phyloP scores from a whole-genome alignment of 768 basidiomycete genomes.

The Rhizopogon roseolus region DNA sequence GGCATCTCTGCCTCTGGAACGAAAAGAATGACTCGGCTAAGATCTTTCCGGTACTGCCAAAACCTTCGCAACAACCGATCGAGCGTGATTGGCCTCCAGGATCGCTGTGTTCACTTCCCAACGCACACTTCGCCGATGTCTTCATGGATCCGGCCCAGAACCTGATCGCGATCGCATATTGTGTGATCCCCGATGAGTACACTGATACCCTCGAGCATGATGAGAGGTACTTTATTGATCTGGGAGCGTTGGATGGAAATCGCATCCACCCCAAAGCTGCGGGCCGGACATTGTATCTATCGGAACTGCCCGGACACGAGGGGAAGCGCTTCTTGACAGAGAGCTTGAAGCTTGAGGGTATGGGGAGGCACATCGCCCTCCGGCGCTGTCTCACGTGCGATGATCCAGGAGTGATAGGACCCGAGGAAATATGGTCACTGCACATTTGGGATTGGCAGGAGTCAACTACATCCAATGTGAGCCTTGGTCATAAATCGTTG shows the following conservation, averaged over 20 bases:
- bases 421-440: too few relatives aligned
- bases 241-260: not conserved
- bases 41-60: too few relatives aligned
- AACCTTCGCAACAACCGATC: too few relatives aligned
- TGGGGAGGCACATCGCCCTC: not conserved
- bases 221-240: not conserved
- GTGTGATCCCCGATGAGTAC: too few relatives aligned
- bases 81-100: too few relatives aligned
- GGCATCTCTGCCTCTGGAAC: not conserved
- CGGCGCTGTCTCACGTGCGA: not conserved
- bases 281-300: not conserved
- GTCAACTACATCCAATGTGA: not conserved
- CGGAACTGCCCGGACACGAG: too few relatives aligned
- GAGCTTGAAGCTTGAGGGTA: not conserved
- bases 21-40: too few relatives aligned
- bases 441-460: not conserved
- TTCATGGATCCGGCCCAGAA: too few relatives aligned
- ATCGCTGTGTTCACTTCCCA: too few relatives aligned
- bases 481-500: not conserved
- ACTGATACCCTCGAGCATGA: too few relatives aligned
- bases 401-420: not conserved
- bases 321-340: not conserved
- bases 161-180: too few relatives aligned
- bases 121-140: too few relatives aligned
- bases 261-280: not conserved